phyloP scores from a whole-genome alignment of 176 grass and related monocot species.

The Phoenix dactylifera region DNA sequence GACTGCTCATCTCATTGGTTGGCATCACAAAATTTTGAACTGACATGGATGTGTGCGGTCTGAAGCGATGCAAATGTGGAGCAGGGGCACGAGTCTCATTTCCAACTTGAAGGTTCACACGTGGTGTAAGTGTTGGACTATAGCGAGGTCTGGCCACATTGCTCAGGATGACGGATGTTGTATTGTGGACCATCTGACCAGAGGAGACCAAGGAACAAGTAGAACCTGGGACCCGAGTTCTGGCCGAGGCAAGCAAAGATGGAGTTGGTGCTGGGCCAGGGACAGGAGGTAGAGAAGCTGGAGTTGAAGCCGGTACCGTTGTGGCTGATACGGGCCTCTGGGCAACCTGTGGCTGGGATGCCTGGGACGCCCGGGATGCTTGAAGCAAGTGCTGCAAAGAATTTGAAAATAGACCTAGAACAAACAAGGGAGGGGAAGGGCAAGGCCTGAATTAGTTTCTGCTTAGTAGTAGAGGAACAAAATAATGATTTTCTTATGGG shows the following conservation, averaged over 20 bases:
- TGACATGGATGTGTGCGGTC: slow-evolving; percentile 9
- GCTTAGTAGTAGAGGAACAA: no score
- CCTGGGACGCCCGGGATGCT: not conserved
- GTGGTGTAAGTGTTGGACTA: slow-evolving; percentile 19
- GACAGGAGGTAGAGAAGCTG: not conserved
- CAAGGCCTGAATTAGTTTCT: slow-evolving; percentile 16
- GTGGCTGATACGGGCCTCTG: slow-evolving; percentile 11
- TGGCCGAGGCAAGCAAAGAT: not conserved
- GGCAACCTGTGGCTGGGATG: slow-evolving; percentile 28
- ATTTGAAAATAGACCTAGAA: slow-evolving; percentile 13
- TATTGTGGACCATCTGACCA: slow-evolving; percentile 5
- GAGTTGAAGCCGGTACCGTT: not conserved
- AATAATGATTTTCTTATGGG: no score
- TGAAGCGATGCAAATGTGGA: slow-evolving; percentile 53
- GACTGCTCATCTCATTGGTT: not conserved
- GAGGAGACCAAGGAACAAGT: slow-evolving; percentile 15
- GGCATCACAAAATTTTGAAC: slow-evolving; percentile 15
- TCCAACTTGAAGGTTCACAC: slow-evolving; percentile 27
- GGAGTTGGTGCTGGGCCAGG: not conserved
- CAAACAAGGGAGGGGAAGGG: slow-evolving; percentile 9
- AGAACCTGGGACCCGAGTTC: slow-evolving; percentile 17
- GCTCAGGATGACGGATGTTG: slow-evolving; percentile 11
- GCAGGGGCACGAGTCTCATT: slow-evolving; percentile 51
- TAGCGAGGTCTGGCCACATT: slow-evolving; percentile 22
- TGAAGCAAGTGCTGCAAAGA: slow-evolving; percentile 25